Percentiles rank a stretch among this genome's conserved stretches.
These are phyloP conservation scores for Fibroporia radiculosa DNA, from an alignment of 768 basidiomycete genomes.

Conservation along the genomic window DNA sequence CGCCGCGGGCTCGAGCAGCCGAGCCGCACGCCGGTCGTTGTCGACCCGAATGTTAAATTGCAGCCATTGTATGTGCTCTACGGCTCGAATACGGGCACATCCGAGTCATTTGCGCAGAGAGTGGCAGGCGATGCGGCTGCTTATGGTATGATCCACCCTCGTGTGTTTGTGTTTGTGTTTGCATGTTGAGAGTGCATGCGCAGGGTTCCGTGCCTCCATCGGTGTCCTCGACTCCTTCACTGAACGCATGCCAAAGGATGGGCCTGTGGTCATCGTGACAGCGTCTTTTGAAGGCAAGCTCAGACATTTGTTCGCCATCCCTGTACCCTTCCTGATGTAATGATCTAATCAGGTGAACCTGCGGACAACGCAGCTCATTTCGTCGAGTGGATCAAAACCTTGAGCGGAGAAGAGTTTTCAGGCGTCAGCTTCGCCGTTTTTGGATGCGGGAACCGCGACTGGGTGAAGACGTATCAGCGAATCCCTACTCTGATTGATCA, in stretches of 20 bases:
- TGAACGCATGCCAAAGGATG: slow-evolving; percentile 31
- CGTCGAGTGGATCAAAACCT: slow-evolving; percentile 31
- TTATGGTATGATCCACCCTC: slow-evolving; percentile 26
- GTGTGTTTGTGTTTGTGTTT: background rate
- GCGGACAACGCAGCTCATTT: slow-evolving; percentile 42
- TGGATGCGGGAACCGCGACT: slow-evolving; percentile 44
- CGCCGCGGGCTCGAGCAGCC: background rate
- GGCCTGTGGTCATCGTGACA: slow-evolving; percentile 37
- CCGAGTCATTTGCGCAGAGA: slow-evolving; percentile 39
- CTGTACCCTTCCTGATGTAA: background rate
- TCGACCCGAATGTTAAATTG: slow-evolving; percentile 2
- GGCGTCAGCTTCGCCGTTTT: slow-evolving; percentile 37
- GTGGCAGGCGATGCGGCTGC: slow-evolving; percentile 30
- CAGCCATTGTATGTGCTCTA: slow-evolving; percentile 33
- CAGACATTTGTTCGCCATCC: background rate
- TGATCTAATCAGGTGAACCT: slow-evolving; percentile 27
- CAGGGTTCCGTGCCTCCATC: slow-evolving; percentile 33
- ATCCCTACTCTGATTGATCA: slow-evolving; percentile 35
- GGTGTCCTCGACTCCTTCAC: slow-evolving; percentile 33
- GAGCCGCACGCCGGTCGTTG: background rate
- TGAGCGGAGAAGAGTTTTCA: slow-evolving; percentile 21
- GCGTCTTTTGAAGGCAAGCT: slow-evolving; percentile 38
- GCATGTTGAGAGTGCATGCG: background rate
- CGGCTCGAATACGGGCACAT: slow-evolving; percentile 42
- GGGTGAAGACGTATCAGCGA: slow-evolving; percentile 39